These are phyloP conservation scores for Exophiala xenobiotica DNA, from an alignment of 2,329 filamentous ascomycete species.

Conservation along the genomic window DNA sequence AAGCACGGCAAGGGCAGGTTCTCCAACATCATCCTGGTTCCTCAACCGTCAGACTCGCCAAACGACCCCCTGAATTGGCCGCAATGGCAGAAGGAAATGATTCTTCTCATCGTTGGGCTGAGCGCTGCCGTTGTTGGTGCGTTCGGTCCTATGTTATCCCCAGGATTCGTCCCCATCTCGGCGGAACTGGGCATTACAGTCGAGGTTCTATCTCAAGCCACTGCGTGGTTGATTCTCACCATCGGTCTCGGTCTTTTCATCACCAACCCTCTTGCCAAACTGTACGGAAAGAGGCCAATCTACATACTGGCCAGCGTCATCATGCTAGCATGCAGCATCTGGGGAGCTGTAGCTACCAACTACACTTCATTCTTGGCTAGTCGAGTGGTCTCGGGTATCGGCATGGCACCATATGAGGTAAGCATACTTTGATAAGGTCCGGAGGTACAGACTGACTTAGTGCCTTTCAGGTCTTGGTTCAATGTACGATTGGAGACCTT, in stretches of 20 bases:
- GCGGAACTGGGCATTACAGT: conserved; percentile 27
- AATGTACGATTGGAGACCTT: conserved; percentile 49
- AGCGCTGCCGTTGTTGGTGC: conserved; percentile 51
- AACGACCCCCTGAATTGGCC: conserved; percentile 36
- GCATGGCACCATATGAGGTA: conserved; percentile 42
- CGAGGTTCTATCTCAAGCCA: conserved; percentile 18
- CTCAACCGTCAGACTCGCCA: conserved; percentile 32
- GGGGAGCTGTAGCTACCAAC: conserved; percentile 37
- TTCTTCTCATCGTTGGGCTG: conserved; percentile 48
- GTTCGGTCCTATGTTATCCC: conserved; percentile 53
- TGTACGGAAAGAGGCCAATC: conserved; percentile 45
- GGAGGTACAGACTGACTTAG: background rate
- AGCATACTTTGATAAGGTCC: background rate
- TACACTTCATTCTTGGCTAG: conserved; percentile 43
- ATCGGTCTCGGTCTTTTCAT: conserved; percentile 41
- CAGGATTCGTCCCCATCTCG: conserved; percentile 50
- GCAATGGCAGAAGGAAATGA: conserved; percentile 48
- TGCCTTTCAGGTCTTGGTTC: conserved; percentile 41
- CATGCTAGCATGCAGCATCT: conserved; percentile 39
- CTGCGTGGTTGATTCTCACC: conserved; percentile 25
- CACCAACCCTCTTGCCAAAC: conserved; percentile 40
- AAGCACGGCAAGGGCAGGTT: conserved; percentile 34
- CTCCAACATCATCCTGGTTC: conserved; percentile 28
- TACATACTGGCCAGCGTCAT: conserved; percentile 40
- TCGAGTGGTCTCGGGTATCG: conserved; percentile 46